These are phyloP conservation scores for Calcarisporium arbuscula DNA, from an alignment of 2,329 filamentous ascomycete species.

Conservation along the genomic window DNA sequence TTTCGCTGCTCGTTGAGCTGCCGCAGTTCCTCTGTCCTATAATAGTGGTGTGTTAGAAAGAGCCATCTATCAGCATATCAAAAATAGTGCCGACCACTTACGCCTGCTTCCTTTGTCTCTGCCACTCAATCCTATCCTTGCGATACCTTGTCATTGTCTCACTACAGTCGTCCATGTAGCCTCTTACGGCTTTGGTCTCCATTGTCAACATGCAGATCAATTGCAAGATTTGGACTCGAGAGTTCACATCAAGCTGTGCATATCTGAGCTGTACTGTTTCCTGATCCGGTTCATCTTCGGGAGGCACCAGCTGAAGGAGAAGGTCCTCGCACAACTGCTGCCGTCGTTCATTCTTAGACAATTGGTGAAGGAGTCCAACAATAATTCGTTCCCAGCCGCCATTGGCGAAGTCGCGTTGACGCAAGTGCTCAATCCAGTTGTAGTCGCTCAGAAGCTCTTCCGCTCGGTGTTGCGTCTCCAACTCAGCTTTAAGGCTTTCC, in stretches of 20 bases:
- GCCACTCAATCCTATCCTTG: constrained; percentile 92
- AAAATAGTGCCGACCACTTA: constrained; percentile 33
- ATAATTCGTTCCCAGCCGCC: constrained; percentile 91
- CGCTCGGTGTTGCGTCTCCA: constrained; percentile 58
- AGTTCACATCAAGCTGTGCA: constrained; percentile 70
- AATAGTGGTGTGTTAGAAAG: constrained; percentile 5
- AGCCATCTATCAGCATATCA: not conserved
- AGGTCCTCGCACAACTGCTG: constrained; percentile 72
- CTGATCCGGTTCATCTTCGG: constrained; percentile 65
- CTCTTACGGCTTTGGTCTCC: constrained; percentile 78
- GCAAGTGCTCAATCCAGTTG: constrained; percentile 80
- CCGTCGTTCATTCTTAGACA: constrained; percentile 68
- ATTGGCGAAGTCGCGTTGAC: constrained; percentile 75
- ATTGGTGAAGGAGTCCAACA: constrained; percentile 76
- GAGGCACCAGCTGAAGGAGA: constrained; percentile 72
- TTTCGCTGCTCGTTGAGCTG: constrained; percentile 67
- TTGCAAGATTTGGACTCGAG: constrained; percentile 73
- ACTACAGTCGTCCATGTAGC: constrained; percentile 86
- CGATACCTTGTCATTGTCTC: constrained; percentile 91
- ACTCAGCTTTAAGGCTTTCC: constrained; percentile 37
- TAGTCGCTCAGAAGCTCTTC: constrained; percentile 68
- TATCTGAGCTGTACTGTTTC: constrained; percentile 72
- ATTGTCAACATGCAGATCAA: constrained; percentile 81
- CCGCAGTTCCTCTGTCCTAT: constrained; percentile 64
- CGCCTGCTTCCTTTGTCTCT: constrained; percentile 67